A percentile compares a stretch with the other conserved stretches of the same genome.
phyloP scores from a whole-genome alignment of 176 grass and related monocot species.

The Phoenix roebelenii region DNA sequence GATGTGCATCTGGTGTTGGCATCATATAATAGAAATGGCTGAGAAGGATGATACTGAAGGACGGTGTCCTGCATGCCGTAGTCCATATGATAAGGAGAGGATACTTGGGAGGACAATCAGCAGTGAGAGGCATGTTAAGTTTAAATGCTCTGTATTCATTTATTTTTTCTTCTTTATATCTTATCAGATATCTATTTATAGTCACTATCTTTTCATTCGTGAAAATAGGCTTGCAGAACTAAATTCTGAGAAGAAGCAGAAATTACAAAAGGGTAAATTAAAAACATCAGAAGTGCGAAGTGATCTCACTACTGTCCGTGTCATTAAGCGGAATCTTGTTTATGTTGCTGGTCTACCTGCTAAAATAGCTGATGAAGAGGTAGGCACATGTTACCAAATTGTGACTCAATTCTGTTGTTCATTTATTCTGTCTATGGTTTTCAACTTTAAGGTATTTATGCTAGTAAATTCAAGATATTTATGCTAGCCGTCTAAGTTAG shows the following conservation, averaged over 20 bases:
- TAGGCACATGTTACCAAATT: slow-evolving; percentile 2
- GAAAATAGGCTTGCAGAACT: slow-evolving; percentile 9
- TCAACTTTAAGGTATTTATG: too few relatives aligned
- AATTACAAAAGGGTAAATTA: slow-evolving; percentile 25
- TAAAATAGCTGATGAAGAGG: slow-evolving; percentile 39
- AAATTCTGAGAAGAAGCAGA: slow-evolving; percentile 37
- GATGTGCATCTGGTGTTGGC: slow-evolving; percentile 68
- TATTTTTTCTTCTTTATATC: background rate
- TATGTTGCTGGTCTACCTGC: slow-evolving; percentile 57
- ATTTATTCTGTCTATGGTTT: too few relatives aligned
- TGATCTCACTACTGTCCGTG: slow-evolving; percentile 36
- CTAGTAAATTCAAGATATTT: too few relatives aligned
- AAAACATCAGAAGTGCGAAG: slow-evolving; percentile 22
- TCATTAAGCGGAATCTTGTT: slow-evolving; percentile 56
- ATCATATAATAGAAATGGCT: slow-evolving; percentile 39
- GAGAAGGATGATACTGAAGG: slow-evolving; percentile 37
- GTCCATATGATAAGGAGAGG: slow-evolving; percentile 54
- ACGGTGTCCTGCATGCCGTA: slow-evolving; percentile 52
- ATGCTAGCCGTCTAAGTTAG: too few relatives aligned
- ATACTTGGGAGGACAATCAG: slow-evolving; percentile 30
- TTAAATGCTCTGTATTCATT: background rate
- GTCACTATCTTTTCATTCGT: slow-evolving; percentile 2
- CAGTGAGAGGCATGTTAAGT: slow-evolving; percentile 38
- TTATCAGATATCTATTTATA: background rate
- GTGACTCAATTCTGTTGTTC: too few relatives aligned